Conservation (phyloP, 768 basidiomycete species). For the Termitomyces sp. region DNA sequence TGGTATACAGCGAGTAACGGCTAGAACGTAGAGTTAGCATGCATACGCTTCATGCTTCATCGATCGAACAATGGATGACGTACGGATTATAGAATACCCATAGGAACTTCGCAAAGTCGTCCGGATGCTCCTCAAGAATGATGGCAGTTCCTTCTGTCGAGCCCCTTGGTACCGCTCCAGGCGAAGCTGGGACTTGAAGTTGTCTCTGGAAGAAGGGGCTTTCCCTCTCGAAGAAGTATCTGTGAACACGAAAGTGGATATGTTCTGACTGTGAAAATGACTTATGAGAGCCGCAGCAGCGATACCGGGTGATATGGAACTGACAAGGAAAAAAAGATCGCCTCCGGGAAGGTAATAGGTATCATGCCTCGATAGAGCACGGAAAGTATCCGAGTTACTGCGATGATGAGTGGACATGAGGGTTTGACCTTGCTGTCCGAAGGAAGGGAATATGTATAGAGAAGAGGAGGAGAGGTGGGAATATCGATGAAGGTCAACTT, state of each 20-base stretch:
- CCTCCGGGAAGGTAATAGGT: constrained; percentile 51
- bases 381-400: constrained; percentile 19
- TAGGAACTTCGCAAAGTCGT: constrained; percentile 43
- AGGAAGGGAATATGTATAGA: constrained; percentile 22
- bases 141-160: constrained; percentile 39
- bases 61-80: constrained; percentile 17
- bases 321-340: constrained; percentile 48
- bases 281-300: constrained; percentile 25
- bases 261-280: constrained; percentile 46
- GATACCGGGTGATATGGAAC: constrained; percentile 26
- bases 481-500: constrained; percentile 30
- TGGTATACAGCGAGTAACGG: constrained; percentile 53
- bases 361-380: constrained; percentile 26
- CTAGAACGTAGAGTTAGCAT: constrained; percentile 28
- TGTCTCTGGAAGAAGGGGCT: constrained; percentile 42
- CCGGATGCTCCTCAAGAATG: constrained; percentile 33
- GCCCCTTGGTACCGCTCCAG: constrained; percentile 31
- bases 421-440: constrained; percentile 22
- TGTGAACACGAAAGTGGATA: constrained; percentile 49
- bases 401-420: constrained; percentile 17
- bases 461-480: constrained; percentile 29
- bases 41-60: not conserved
- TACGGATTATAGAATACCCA: constrained; percentile 60
- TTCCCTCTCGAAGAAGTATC: constrained; percentile 52
- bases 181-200: constrained; percentile 28